phyloP scores from a whole-genome alignment of 495 filamentous ascomycete species.

The Lindgomyces ingoldianus region DNA sequence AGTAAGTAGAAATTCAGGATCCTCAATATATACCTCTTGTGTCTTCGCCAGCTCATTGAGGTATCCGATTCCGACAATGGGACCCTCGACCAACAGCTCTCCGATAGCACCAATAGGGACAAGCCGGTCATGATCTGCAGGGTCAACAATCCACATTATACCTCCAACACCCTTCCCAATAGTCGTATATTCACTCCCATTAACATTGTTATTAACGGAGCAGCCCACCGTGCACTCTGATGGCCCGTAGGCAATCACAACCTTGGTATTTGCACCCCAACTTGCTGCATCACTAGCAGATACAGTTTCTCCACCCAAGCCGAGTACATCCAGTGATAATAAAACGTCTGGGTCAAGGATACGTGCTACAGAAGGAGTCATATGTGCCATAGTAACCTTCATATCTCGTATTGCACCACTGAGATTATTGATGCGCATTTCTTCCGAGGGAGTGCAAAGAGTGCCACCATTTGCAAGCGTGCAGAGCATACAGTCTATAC shows the following conservation, averaged over 20 bases:
- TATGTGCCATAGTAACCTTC: constrained; percentile 33
- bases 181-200: constrained; percentile 40
- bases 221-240: constrained; percentile 44
- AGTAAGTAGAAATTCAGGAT: constrained; percentile 47
- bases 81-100: constrained; percentile 33
- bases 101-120: constrained; percentile 32
- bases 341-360: constrained; percentile 18
- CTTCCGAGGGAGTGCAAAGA: constrained; percentile 46
- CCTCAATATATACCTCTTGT: constrained; percentile 50
- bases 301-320: constrained; percentile 19
- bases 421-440: constrained; percentile 40
- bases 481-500: constrained; percentile 27
- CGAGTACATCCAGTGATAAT: constrained; percentile 9
- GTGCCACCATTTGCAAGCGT: constrained; percentile 42
- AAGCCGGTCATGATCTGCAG: constrained; percentile 50
- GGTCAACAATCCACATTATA: constrained; percentile 60
- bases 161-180: constrained; percentile 52
- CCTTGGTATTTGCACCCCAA: constrained; percentile 16
- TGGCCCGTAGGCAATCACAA: constrained; percentile 32
- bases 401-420: constrained; percentile 34
- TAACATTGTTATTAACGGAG: constrained; percentile 33
- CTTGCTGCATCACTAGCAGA: constrained; percentile 16
- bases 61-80: constrained; percentile 25
- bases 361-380: constrained; percentile 35
- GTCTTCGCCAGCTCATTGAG: constrained; percentile 41